A percentile compares a stretch with the other conserved stretches of the same genome.
These are phyloP conservation scores for Phytophthora capsici DNA, from an alignment of 352 stramenopile genomes.

Conservation along the genomic window DNA sequence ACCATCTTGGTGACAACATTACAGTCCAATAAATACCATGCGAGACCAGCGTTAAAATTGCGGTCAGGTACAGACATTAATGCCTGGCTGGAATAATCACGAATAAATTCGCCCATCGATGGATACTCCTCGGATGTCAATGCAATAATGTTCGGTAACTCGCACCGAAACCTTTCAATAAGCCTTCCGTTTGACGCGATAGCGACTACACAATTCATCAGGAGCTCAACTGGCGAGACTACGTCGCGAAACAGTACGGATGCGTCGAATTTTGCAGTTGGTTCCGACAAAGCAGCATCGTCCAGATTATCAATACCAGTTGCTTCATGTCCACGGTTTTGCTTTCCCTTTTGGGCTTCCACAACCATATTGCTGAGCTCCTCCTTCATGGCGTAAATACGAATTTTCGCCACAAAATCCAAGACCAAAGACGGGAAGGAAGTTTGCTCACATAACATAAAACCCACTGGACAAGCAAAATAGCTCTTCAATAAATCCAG, in stretches of 20 bases:
- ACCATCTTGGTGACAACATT: slow-evolving; percentile 56
- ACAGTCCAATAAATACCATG: slow-evolving; percentile 84
- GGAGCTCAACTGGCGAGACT: slow-evolving; percentile 46
- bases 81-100: slow-evolving; percentile 52
- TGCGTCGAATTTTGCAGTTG: too few relatives aligned
- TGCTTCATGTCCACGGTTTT: background rate
- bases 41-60: slow-evolving; percentile 73
- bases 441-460: slow-evolving; percentile 68
- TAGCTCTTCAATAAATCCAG: slow-evolving; percentile 53
- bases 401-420: slow-evolving; percentile 68
- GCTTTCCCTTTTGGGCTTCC: background rate
- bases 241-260: slow-evolving; percentile 23
- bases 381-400: slow-evolving; percentile 51
- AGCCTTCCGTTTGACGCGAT: slow-evolving; percentile 55
- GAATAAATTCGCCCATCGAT: slow-evolving; percentile 45
- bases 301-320: background rate
- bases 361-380: slow-evolving; percentile 44
- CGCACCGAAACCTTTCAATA: slow-evolving; percentile 74
- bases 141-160: slow-evolving; percentile 70
- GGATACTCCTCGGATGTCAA: slow-evolving; percentile 76
- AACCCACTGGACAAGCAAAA: slow-evolving; percentile 50
- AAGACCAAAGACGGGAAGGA: slow-evolving; percentile 72
- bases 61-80: slow-evolving; percentile 54
- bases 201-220: slow-evolving; percentile 72
- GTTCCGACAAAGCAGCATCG: background rate